Percentiles rank a stretch among this genome's conserved stretches.
Conservation (phyloP, 768 basidiomycete species). For the Tricholoma furcatifolium region DNA sequence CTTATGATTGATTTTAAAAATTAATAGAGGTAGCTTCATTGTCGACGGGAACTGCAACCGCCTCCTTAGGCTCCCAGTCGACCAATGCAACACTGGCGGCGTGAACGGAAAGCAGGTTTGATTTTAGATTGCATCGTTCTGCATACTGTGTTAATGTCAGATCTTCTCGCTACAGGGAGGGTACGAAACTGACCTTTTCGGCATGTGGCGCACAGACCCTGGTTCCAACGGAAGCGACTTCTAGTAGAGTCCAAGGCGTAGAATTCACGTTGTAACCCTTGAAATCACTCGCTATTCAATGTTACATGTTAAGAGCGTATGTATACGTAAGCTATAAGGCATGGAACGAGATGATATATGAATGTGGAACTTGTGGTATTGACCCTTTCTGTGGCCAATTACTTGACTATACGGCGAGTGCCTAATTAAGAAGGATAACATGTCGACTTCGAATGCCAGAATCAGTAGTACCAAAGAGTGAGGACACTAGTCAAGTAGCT, state of each 20-base stretch:
- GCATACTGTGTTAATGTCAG: not conserved
- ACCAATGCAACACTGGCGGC: conserved; percentile 17
- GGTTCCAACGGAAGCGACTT: conserved; percentile 7
- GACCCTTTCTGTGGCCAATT: too few species aligned
- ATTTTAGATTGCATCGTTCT: not conserved
- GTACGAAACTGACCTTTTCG: conserved; percentile 17
- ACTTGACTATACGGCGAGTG: too few species aligned
- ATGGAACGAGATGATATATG: too few species aligned
- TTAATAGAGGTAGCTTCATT: conserved; percentile 8
- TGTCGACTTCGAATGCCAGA: too few species aligned
- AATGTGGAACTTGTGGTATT: too few species aligned
- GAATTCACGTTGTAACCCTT: too few species aligned
- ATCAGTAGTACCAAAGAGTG: too few species aligned
- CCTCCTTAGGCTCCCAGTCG: conserved; percentile 17
- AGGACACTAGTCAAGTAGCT: too few species aligned
- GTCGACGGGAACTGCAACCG: conserved; percentile 21
- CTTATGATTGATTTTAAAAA: not conserved
- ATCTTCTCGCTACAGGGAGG: conserved; percentile 11
- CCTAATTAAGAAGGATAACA: too few species aligned
- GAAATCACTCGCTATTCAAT: too few species aligned
- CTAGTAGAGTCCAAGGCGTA: not conserved
- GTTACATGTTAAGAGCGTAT: too few species aligned
- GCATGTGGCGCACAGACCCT: conserved; percentile 17
- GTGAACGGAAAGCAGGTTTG: conserved; percentile 8
- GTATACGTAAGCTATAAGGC: too few species aligned